Conservation (phyloP, 768 basidiomycete species). For the Rhizopogon vinicolor region DNA sequence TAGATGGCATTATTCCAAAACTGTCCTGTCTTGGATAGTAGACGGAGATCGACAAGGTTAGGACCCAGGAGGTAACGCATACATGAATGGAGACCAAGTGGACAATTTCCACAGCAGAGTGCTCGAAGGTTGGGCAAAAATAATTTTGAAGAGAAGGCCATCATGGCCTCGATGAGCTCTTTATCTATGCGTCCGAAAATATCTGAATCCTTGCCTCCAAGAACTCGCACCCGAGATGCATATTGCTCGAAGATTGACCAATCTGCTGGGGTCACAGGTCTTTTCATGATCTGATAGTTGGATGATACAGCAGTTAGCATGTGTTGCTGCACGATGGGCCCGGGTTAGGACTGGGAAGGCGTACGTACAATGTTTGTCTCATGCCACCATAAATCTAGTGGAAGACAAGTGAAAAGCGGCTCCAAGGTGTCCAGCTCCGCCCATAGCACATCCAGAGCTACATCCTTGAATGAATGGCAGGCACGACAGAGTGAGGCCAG, state of each 20-base stretch:
- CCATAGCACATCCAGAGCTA: slow-evolving; percentile 10
- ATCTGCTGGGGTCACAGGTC: background rate
- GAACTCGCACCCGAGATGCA: background rate
- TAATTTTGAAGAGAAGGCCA: background rate
- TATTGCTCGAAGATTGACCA: background rate
- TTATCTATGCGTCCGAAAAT: background rate
- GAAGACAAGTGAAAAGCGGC: slow-evolving; percentile 10
- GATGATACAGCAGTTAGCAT: background rate
- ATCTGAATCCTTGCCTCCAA: background rate
- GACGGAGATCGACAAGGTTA: background rate
- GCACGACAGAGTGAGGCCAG: background rate
- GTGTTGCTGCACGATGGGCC: too few relatives aligned
- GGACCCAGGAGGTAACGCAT: background rate
- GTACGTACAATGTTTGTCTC: background rate
- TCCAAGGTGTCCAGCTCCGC: slow-evolving; percentile 5
- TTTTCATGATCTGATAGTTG: background rate
- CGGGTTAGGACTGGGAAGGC: too few relatives aligned
- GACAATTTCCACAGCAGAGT: background rate
- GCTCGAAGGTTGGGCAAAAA: background rate
- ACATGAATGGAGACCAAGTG: background rate
- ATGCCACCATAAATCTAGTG: background rate
- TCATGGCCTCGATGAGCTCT: background rate
- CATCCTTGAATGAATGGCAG: slow-evolving; percentile 11
- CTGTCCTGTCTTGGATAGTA: background rate
- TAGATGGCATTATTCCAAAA: background rate